These are phyloP conservation scores for Pythium plurisporium DNA, from an alignment of 352 stramenopile species.

Conservation along the genomic window DNA sequence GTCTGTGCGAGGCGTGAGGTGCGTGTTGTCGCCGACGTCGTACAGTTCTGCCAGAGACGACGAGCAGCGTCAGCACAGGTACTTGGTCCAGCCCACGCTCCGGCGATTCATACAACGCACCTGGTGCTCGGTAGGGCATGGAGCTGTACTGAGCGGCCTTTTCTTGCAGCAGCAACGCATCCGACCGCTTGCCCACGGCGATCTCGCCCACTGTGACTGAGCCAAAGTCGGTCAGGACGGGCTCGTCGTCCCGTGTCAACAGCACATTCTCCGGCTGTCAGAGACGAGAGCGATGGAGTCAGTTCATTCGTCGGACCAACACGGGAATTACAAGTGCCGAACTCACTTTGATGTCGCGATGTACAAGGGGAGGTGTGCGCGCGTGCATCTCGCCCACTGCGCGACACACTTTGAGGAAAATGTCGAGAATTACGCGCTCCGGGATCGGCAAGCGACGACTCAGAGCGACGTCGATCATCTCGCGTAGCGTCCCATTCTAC, in stretches of 20 bases:
- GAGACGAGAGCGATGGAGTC: background rate
- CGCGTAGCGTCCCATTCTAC: slow-evolving; percentile 77
- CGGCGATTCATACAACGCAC: no score
- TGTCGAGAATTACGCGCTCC: slow-evolving; percentile 62
- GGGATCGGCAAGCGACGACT: slow-evolving; percentile 45
- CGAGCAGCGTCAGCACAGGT: no score
- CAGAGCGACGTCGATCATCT: slow-evolving; percentile 75
- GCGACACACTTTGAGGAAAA: slow-evolving; percentile 81
- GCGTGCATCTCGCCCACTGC: slow-evolving; percentile 76
- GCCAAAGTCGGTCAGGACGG: slow-evolving; percentile 87
- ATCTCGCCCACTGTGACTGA: slow-evolving; percentile 64
- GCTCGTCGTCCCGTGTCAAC: slow-evolving; percentile 70
- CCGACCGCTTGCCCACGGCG: slow-evolving; percentile 57
- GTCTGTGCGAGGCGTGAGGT: slow-evolving; percentile 75
- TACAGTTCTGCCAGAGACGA: slow-evolving; percentile 88
- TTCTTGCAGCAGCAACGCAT: slow-evolving; percentile 84
- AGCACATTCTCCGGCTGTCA: slow-evolving; percentile 84
- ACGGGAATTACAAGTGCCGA: no score
- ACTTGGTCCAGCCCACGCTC: no score
- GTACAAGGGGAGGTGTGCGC: slow-evolving; percentile 62
- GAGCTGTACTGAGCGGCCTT: slow-evolving; percentile 79
- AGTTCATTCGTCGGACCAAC: background rate
- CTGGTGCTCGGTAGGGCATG: slow-evolving; percentile 84
- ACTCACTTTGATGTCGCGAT: slow-evolving; percentile 84
- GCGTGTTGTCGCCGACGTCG: slow-evolving; percentile 65